Evolutionary conservation across 1,284 basidiomycete species (phyloP), one percentile per base, ranked within the genome.

Genomic region (Cryptococcus jaspeensis): DNA sequence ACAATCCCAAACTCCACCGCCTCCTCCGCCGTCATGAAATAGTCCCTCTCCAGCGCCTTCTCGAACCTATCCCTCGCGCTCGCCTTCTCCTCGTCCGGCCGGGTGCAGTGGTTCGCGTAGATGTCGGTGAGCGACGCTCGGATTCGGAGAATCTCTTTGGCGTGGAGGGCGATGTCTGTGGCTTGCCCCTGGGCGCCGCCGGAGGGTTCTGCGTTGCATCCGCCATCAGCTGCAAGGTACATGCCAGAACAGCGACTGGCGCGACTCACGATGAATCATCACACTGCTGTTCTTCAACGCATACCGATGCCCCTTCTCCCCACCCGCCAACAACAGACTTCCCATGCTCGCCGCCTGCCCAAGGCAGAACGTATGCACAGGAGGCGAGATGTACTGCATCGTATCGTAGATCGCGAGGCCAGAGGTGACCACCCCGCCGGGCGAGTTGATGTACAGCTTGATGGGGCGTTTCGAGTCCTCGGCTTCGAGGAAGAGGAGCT

Each of bases 351-450:
- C 90, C 20, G 93, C 92, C 75, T 93, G 87, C 12, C 92, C 92
- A 51, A 95, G 83, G 71, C 92, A 92, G 78, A 94, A 95, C 0
- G 93, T 96, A 74, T 95, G 92, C 63, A 96, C 92, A 1, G 92
- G 90, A 46, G 89, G 87, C 16, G 89, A 88, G 62, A 95, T 88
- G 76, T 95, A 95, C 86, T 93, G 78, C 69, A 75, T 75, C 60
- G 92, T 95, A 73, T 96, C 93, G 79, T 96, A 96, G 58, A 96
- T 94, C 5, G 92, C 92, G 51, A 96, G 79, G 16, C 92, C 93
- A 40, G 92, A 90, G 0, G 92, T 94, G 41, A 96, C 92, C 67
- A 88, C 90, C 37, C 93, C 93, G 4, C 92, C 92, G 0, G 93
- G 92, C 6, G 90, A 92, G 78, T 95, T 96, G 69, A 95, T 93